Base-by-base conservation (phyloP, 148 eudicot species). In the Cornus florida region DNA sequence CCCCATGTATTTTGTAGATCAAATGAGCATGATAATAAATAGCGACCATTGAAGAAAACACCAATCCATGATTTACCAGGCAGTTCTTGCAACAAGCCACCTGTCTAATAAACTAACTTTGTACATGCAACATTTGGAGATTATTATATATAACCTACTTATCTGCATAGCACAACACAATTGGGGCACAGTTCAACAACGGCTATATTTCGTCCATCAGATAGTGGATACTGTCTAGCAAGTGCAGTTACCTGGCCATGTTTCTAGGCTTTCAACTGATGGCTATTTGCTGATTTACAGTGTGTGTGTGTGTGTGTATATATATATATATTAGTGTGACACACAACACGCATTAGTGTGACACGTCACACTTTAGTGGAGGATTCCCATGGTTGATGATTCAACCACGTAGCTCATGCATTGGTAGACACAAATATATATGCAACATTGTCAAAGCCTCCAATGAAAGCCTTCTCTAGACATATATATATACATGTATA, bases 41-140 rank as follows among this genome's bases (percentile, higher is more conserved):
- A 69, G 3, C 1, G 13, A 19, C 66, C 28, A 62, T 6, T 6
- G 8, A 19, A 62, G 23, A 13, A 7, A 46, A 78, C 69, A 24
- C 35, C n/a, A 32, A 62, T 62, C 14, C 53, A 64, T 23, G 66
- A 74, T 60, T 75, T 60, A 75, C 77, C 77, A 57, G n/a, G 24
- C 14, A 28, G 5, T 8, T 5, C 53, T 33, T 5, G 6, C 14
- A 62, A 31, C 67, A 22, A 38, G 20, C 24, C 23, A 62, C 23
- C 66, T 28, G 28, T 62, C 66, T 10, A 16, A 57, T 57, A 57
- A 57, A 13, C 19, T 48, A 48, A 48, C 53, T 48, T 48, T 35
- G 38, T 2, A 8, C 53, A 5, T 11, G 12, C 53, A 48, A 48
- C 7, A 48, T 11, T 4, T 48, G 53, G 53, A 48, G 53, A 48